Evolutionary conservation across 345 rosid genomes (phyloP).

Genomic region (Raphanus raphanistrum): DNA sequence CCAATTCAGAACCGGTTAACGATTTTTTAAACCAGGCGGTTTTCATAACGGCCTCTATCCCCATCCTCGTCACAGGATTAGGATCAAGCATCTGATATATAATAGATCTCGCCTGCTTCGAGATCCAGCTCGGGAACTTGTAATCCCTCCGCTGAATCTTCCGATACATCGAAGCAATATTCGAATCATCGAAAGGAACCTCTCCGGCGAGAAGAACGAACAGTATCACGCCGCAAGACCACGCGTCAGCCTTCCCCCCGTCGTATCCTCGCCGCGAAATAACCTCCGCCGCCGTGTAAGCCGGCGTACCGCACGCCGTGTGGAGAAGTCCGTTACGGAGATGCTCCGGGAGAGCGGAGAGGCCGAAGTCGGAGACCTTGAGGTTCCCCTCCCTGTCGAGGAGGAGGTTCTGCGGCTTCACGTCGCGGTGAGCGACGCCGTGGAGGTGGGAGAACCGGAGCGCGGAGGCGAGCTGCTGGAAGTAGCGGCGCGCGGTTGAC

Average conservation of each 20-base stretch:
- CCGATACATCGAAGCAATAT: constrained; percentile 59
- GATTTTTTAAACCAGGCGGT: constrained; percentile 66
- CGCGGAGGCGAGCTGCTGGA: neutral
- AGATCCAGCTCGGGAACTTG: constrained; percentile 58
- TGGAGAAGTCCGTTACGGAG: constrained; percentile 56
- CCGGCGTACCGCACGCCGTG: constrained; percentile 87
- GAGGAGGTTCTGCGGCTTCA: neutral
- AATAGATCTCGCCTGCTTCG: constrained; percentile 57
- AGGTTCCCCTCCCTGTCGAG: neutral
- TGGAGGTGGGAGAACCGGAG: neutral
- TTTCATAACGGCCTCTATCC: constrained; percentile 53
- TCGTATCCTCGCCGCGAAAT: constrained; percentile 44
- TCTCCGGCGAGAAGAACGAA: constrained; percentile 56
- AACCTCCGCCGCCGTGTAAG: constrained; percentile 83
- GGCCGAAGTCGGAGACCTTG: constrained; percentile 3
- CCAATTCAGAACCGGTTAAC: constrained; percentile 24
- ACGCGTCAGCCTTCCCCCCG: neutral
- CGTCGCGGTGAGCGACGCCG: constrained; percentile 1
- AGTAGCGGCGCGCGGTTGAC: neutral
- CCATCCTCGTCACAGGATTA: constrained; percentile 70
- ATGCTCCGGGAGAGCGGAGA: neutral
- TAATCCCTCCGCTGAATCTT: constrained; percentile 65
- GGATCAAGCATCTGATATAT: constrained; percentile 79
- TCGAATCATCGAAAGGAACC: constrained; percentile 70
- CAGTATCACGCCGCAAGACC: neutral